A percentile compares a stretch with the other conserved stretches of the same genome.
phyloP scores from a whole-genome alignment of 2,329 filamentous ascomycete genomes.

The Pseudogymnoascus sp. region DNA sequence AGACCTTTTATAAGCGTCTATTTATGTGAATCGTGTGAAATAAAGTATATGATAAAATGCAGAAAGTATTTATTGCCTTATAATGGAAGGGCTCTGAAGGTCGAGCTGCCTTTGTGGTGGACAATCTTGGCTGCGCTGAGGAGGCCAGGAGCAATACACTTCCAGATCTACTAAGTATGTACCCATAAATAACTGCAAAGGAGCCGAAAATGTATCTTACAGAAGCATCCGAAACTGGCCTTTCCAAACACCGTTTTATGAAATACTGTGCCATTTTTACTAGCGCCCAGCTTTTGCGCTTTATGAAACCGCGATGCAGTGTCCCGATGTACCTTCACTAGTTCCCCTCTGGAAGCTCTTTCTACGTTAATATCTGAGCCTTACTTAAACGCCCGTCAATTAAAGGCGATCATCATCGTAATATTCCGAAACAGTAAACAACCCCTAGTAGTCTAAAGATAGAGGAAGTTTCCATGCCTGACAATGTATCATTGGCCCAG shows the following conservation, averaged over 20 bases:
- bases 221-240: neutral
- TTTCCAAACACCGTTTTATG: neutral
- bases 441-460: neutral
- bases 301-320: neutral
- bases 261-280: neutral
- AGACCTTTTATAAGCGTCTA: too few relatives aligned
- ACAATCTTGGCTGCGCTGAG: too few relatives aligned
- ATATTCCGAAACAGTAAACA: too few relatives aligned
- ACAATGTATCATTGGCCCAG: neutral
- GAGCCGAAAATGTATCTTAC: neutral
- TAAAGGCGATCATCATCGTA: neutral
- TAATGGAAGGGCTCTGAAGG: too few relatives aligned
- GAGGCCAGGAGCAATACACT: too few relatives aligned
- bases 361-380: neutral
- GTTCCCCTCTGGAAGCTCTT: neutral
- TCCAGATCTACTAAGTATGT: too few relatives aligned
- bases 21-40: too few relatives aligned
- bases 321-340: neutral
- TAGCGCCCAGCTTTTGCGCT: neutral
- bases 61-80: too few relatives aligned
- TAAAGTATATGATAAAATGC: too few relatives aligned
- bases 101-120: too few relatives aligned
- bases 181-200: neutral
- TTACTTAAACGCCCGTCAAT: neutral
- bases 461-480: neutral